Evolutionary conservation across 2,329 filamentous ascomycete genomes (phyloP).

Genomic region (Neofusicoccum sp.): DNA sequence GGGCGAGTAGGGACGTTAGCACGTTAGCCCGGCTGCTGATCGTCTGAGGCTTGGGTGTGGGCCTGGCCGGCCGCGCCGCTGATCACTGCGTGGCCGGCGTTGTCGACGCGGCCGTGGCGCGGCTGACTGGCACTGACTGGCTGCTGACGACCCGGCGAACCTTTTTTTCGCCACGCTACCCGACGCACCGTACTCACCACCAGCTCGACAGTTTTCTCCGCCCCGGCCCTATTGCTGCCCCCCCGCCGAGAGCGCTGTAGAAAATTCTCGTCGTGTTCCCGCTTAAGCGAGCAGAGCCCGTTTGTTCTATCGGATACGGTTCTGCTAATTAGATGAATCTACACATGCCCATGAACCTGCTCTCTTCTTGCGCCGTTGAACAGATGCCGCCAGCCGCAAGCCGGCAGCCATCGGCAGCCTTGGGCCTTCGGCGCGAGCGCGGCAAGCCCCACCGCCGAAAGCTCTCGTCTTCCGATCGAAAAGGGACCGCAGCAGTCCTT

Average conservation of each 20-base stretch:
- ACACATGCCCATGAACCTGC: too few species aligned
- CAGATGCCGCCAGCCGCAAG: neutral
- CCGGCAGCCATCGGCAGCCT: neutral
- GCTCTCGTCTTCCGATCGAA: too few species aligned
- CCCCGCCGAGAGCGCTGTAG: too few species aligned
- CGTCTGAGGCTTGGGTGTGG: conserved; percentile 13
- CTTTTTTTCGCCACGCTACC: neutral
- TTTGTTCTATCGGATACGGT: too few species aligned
- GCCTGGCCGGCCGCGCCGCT: conserved; percentile 1
- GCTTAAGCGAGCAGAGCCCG: too few species aligned
- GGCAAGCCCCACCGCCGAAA: neutral
- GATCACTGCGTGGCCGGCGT: conserved; percentile 8
- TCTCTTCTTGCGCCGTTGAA: neutral
- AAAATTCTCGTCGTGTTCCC: too few species aligned
- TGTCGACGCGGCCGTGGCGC: conserved; percentile 11
- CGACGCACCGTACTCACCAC: neutral
- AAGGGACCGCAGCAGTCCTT: neutral
- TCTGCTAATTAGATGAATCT: too few species aligned
- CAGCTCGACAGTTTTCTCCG: too few species aligned
- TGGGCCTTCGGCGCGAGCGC: too few species aligned
- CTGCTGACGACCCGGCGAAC: neutral
- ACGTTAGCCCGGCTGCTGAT: neutral
- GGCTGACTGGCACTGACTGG: neutral
- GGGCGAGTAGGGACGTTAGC: neutral
- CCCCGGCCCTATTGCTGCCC: too few species aligned